Percentiles rank a stretch among this genome's conserved stretches.
Conservation (phyloP, 139 green algal genomes). For the Chlorella vulgaris region DNA sequence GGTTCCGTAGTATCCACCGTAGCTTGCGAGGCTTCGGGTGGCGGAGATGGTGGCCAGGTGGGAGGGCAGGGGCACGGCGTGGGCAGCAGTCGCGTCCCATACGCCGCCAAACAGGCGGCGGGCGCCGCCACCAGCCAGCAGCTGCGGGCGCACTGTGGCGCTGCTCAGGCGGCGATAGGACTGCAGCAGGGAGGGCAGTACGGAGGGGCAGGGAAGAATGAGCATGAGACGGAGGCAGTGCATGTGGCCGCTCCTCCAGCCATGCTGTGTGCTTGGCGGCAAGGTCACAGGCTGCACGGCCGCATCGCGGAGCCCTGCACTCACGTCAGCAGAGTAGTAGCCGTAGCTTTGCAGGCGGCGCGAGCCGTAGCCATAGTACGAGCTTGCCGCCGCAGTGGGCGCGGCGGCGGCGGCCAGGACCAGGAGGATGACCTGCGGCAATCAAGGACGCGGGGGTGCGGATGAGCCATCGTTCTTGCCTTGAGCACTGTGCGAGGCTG, state of each 20-base stretch:
- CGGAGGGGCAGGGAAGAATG: no score
- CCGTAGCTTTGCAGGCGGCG: not conserved
- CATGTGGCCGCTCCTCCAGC: no score
- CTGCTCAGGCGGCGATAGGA: not conserved
- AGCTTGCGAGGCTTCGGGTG: not conserved
- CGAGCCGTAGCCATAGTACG: not conserved
- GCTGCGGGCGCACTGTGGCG: no score
- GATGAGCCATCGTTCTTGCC: not conserved
- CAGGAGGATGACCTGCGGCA: not conserved
- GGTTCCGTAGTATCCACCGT: not conserved
- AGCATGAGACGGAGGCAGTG: not conserved
- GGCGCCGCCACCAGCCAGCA: not conserved
- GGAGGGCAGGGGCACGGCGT: not conserved
- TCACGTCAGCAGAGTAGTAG: not conserved
- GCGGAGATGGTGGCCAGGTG: not conserved
- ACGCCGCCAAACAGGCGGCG: not conserved
- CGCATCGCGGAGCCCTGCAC: no score
- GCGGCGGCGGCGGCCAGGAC: not conserved
- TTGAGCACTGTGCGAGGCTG: no score
- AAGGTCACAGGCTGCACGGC: no score
- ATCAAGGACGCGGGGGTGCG: not conserved
- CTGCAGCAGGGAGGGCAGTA: not conserved
- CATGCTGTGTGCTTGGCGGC: no score
- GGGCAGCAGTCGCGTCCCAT: not conserved
- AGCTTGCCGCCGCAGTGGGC: not conserved